These are phyloP conservation scores for Ophiosphaerella narmari DNA, from an alignment of 2,329 filamentous ascomycete genomes.

Conservation along the genomic window DNA sequence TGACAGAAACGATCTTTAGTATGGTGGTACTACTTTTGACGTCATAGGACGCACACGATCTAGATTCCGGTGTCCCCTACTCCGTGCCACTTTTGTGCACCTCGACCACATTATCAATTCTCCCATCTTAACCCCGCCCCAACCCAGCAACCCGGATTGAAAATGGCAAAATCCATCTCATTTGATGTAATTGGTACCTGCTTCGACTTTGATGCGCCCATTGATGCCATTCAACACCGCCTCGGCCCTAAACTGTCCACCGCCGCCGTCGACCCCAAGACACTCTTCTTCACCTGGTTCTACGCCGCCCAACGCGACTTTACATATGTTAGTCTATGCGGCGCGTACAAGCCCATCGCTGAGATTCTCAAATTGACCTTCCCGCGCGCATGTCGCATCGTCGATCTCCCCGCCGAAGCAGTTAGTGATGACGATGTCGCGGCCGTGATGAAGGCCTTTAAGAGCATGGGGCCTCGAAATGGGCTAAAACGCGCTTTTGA, in stretches of 20 bases:
- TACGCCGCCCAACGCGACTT: slow-evolving; percentile 35
- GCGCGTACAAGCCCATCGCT: slow-evolving; percentile 28
- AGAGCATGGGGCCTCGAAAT: slow-evolving; percentile 22
- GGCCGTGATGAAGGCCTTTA: slow-evolving; percentile 27
- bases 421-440: slow-evolving; percentile 25
- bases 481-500: slow-evolving; percentile 29
- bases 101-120: neutral
- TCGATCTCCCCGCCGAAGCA: slow-evolving; percentile 20
- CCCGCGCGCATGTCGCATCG: slow-evolving; percentile 22
- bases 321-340: slow-evolving; percentile 25
- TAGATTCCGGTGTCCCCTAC: too few species aligned
- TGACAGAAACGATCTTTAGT: too few species aligned
- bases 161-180: slow-evolving; percentile 27
- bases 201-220: slow-evolving; percentile 25
- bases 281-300: slow-evolving; percentile 35
- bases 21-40: too few species aligned
- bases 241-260: slow-evolving; percentile 19
- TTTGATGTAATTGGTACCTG: slow-evolving; percentile 36
- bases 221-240: slow-evolving; percentile 19
- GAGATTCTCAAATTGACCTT: slow-evolving; percentile 24
- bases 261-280: slow-evolving; percentile 20
- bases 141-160: neutral
- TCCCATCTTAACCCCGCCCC: neutral
- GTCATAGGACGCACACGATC: too few species aligned
- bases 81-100: too few species aligned